Conservation (phyloP, 2,329 filamentous ascomycete species). For the Penicillium griseofulvum region DNA sequence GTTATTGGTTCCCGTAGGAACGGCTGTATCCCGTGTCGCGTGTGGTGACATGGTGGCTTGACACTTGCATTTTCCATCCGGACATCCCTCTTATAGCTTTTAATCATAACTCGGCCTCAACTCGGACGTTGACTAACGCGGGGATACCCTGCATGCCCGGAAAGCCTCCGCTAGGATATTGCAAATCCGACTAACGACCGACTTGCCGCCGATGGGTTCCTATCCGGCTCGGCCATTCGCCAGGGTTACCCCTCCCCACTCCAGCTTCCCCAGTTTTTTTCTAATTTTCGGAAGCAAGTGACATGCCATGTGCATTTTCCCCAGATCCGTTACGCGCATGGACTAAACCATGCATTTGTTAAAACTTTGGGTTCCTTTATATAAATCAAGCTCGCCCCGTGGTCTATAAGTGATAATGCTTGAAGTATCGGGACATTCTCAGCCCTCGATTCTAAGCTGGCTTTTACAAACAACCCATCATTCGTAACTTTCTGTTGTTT, state of each 20-base stretch:
- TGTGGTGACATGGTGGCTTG: slow-evolving; percentile 18
- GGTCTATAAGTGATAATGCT: not conserved
- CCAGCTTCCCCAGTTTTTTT: slow-evolving; percentile 12
- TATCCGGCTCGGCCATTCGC: slow-evolving; percentile 3
- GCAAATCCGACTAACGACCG: slow-evolving; percentile 12
- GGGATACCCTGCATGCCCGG: not conserved
- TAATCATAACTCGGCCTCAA: not conserved
- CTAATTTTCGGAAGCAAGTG: not conserved
- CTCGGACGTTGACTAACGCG: not conserved
- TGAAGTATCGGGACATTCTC: not conserved
- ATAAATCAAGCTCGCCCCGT: slow-evolving; percentile 6
- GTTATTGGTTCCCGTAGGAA: slow-evolving; percentile 23
- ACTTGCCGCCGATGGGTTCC: slow-evolving; percentile 8
- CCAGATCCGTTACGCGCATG: slow-evolving; percentile 7
- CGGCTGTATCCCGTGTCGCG: slow-evolving; percentile 5
- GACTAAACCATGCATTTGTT: not conserved
- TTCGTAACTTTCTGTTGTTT: not conserved
- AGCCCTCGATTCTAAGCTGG: not conserved
- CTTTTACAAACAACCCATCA: no score
- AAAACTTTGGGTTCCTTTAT: not conserved
- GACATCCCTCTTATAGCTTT: slow-evolving; percentile 2
- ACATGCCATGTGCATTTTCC: slow-evolving; percentile 5
- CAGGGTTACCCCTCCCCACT: slow-evolving; percentile 1
- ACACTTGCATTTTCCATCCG: not conserved
- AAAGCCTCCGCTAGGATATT: not conserved